A percentile compares a stretch with the other conserved stretches of the same genome.
phyloP scores from a whole-genome alignment of 805 yeast genomes.

The Kodamaea kaohsiungensis region DNA sequence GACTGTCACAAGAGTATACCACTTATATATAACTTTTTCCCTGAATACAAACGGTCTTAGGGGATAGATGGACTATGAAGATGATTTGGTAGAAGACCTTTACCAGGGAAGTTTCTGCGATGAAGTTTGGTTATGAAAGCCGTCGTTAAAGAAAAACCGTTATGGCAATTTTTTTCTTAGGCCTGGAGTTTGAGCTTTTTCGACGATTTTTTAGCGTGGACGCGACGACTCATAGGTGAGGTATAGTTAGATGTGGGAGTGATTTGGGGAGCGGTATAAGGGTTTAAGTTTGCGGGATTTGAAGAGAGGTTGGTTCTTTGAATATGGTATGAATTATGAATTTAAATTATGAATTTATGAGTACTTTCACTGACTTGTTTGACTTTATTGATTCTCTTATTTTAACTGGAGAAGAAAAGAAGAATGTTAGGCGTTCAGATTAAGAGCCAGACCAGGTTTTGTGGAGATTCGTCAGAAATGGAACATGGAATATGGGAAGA shows the following conservation, averaged over 20 bases:
- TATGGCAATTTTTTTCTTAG: neutral
- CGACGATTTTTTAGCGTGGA: slow-evolving; percentile 4
- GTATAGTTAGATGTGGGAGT: no score
- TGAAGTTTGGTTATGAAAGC: neutral
- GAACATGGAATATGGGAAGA: neutral
- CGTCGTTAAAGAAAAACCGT: slow-evolving; percentile 3
- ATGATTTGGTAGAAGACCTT: neutral
- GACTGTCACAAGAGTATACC: neutral
- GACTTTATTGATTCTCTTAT: neutral
- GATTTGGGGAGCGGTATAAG: no score
- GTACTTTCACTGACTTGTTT: neutral
- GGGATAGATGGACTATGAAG: neutral
- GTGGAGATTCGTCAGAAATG: neutral
- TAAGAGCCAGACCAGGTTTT: neutral
- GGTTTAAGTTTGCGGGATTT: no score
- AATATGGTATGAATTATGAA: neutral
- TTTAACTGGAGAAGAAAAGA: neutral
- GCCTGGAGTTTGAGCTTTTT: neutral
- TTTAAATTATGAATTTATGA: no score
- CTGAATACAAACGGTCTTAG: neutral
- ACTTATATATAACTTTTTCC: neutral
- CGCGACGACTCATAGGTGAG: neutral
- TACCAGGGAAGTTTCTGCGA: neutral
- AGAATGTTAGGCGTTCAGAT: neutral
- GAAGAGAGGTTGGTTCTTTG: no score